phyloP scores from a whole-genome alignment of 257 asterid genomes.

The Coffea canephora region DNA sequence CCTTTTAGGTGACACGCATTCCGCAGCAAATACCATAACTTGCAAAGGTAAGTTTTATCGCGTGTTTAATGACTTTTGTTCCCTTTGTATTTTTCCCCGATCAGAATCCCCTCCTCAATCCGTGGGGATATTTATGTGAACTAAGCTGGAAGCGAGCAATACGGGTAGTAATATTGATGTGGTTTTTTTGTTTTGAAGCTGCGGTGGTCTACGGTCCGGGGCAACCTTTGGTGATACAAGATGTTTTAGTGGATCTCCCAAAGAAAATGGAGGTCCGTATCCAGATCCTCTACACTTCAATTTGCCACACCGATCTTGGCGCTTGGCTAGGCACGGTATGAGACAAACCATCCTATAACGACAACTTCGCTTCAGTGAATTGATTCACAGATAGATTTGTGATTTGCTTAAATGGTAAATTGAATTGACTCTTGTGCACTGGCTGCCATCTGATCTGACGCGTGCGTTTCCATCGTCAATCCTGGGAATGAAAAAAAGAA shows the following conservation, averaged over 20 bases:
- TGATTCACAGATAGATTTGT: too few species aligned
- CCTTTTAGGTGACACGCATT: background rate
- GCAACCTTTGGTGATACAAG: constrained; percentile 61
- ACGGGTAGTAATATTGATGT: too few species aligned
- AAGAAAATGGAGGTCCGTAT: constrained; percentile 72
- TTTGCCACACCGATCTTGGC: constrained; percentile 79
- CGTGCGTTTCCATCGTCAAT: background rate
- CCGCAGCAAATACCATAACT: constrained; percentile 2
- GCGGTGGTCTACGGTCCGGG: constrained; percentile 78
- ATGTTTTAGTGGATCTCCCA: constrained; percentile 69
- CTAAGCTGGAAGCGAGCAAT: background rate
- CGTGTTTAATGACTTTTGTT: too few species aligned
- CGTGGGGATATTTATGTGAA: background rate
- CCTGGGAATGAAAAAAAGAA: constrained; percentile 26
- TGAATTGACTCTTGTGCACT: background rate
- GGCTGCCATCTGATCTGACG: background rate
- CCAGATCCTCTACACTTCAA: constrained; percentile 59
- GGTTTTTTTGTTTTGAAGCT: constrained; percentile 34
- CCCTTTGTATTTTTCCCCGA: too few species aligned
- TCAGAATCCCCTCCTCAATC: too few species aligned
- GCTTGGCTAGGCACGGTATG: constrained; percentile 75
- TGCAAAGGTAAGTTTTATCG: background rate
- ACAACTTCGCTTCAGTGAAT: too few species aligned
- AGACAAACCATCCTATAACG: background rate
- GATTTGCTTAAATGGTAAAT: background rate